Base-by-base conservation (phyloP, 257 asterid species). In the Leonotis leonurus region DNA sequence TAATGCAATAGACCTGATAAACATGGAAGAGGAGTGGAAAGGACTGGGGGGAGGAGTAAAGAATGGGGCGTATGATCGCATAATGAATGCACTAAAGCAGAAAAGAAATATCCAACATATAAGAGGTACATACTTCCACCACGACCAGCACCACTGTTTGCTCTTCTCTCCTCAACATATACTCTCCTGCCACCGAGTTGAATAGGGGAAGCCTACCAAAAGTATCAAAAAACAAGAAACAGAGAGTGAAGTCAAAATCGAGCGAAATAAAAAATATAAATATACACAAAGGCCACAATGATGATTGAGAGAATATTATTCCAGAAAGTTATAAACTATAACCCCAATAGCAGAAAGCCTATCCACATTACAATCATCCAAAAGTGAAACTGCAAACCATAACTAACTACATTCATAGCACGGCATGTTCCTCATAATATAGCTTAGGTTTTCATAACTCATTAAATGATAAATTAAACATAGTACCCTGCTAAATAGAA, bases 161-260 rank as follows among this genome's bases (percentile, higher is more conserved):
- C 69, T 77, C 87, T 80, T 74, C 88, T 87, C 77, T 81, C 85
- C 80, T 87, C 97, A 48, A 90, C 76, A 70, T 83, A 85, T 48
- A 83, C 96, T 75, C 65, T 82, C 70, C 81, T 79, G 67, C 93
- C 95, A 49, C 62, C 85, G 60, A 87, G 58, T 57, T 80, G 80
- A 71, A 87, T 67, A 14, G 95, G 96, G 45, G 95, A 90, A 55
- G 93, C 95, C 97, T 90, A 17, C 7, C 14, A 63, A 67, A 62
- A 25, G 8, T 30, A 56, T 37, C 25, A 25, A 21, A 13, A 25
- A 26, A 43, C 43, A 37, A 33, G 55, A 30, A n/a, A n/a, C n/a
- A 26, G 8, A n/a, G 1, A 25, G 9, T 67, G 18, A 17, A 30
- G 7, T 69, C 60, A 55, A 66, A 69, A 10, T n/a, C 49, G 37